Evolutionary conservation across 768 basidiomycete genomes (phyloP), one percentile per base, ranked within the genome.

Genomic region (Panaeolus papilionaceus): DNA sequence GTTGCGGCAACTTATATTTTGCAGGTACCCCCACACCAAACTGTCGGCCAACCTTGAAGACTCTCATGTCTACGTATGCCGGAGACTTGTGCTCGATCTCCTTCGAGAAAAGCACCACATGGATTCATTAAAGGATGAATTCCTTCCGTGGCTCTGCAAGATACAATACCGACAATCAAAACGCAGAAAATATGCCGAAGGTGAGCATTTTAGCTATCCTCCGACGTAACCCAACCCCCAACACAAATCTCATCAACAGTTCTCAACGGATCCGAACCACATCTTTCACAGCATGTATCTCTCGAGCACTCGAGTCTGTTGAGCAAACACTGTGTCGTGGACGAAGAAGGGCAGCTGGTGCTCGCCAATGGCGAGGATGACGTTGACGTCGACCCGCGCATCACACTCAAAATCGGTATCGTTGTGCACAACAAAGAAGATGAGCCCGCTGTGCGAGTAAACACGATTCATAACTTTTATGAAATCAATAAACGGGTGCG

Each of bases 131-230:
- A 85, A 92, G 63, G 92, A 96, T 76, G 95, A 98, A 68, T 93
- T 98, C 73, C 76, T 98, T 11, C 96, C 96, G 0, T 98, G 95
- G 94, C 75, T 98, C 65, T 92, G 94, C 79, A 95, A 94, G 75
- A 80, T 93, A 6, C 92, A 93, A 69, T 95, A 95, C 75, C 90
- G 89, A 67, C 80, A 81, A 10, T 82, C 83, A 16, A 89, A 88
- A 71, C 81, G 82, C 70, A 78, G 77, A 61, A 91, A 88, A 78
- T 92, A 92, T 69, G 85, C 81, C 38, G 77, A 79, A 68, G 78
- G 92, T 92, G 74, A 68, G 77, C 8, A 23, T 38, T 26, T 26
- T 23, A 71, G 0, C 23, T 49, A n/a, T 20, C 61, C 28, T 63
- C 54, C 62, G 65, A 23, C 39, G 68, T 38, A 33, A 33, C 64